Evolutionary conservation across 2,329 filamentous ascomycete species (phyloP).

Genomic region (Ophiostoma sp.): DNA sequence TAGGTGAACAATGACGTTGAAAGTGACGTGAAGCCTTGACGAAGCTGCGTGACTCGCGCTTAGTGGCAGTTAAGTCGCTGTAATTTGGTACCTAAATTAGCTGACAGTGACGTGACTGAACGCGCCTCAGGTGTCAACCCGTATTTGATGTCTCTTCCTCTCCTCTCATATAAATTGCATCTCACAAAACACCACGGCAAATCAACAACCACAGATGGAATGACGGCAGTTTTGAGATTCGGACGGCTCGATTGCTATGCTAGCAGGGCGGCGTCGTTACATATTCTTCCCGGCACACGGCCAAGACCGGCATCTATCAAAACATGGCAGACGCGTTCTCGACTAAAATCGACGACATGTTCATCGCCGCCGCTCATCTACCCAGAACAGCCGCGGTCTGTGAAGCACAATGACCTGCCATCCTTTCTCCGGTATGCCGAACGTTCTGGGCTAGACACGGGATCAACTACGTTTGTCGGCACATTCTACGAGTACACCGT

Average conservation of each 20-base stretch:
- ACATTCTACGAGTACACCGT: conserved; percentile 77
- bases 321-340: background rate
- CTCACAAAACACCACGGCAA: background rate
- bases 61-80: background rate
- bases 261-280: background rate
- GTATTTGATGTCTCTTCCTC: background rate
- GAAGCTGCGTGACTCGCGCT: background rate
- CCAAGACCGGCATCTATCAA: background rate
- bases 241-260: background rate
- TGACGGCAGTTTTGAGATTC: background rate
- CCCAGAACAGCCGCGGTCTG: conserved; percentile 45
- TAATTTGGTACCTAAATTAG: background rate
- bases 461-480: conserved; percentile 65
- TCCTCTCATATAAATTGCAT: background rate
- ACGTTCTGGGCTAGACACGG: conserved; percentile 54
- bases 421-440: conserved; percentile 66
- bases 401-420: conserved; percentile 61
- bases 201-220: background rate
- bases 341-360: background rate
- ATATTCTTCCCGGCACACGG: background rate
- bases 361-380: conserved; percentile 39
- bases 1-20: background rate
- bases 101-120: no score
- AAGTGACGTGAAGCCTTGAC: background rate
- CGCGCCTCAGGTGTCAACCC: background rate